Percentiles rank a stretch among this genome's conserved stretches.
Evolutionary conservation across 2,329 filamentous ascomycete genomes (phyloP).

Genomic region (Neonectria magnoliae): DNA sequence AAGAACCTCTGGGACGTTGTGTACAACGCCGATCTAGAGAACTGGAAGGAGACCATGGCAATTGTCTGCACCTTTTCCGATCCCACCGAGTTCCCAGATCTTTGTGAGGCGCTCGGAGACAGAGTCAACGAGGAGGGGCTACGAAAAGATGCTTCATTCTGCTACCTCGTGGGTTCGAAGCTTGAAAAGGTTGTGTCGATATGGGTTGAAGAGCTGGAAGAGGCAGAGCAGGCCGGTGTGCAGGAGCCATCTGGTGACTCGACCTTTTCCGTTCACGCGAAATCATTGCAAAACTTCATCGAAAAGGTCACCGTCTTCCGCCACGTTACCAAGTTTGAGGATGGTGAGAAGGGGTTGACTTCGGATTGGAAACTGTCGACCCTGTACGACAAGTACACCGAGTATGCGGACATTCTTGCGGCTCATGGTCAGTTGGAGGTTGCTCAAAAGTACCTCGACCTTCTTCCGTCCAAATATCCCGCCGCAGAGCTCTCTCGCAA

Average conservation of each 20-base stretch:
- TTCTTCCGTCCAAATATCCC: conserved; percentile 84
- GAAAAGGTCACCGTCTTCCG: conserved; percentile 99
- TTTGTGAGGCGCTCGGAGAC: conserved; percentile 95
- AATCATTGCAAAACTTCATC: conserved; percentile 89
- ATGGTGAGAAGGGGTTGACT: conserved; percentile 75
- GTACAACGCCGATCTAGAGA: conserved; percentile 89
- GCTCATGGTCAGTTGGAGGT: conserved; percentile 86
- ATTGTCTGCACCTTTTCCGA: conserved; percentile 95
- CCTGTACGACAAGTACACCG: conserved; percentile 93
- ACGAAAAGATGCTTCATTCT: conserved; percentile 94
- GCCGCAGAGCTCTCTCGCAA: conserved; percentile 88
- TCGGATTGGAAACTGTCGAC: conserved; percentile 89
- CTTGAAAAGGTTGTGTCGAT: conserved; percentile 96
- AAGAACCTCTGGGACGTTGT: conserved; percentile 99
- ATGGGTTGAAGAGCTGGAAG: conserved; percentile 90
- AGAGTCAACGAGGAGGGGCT: conserved; percentile 81
- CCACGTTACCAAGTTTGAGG: conserved; percentile 89
- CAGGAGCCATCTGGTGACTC: conserved; percentile 77
- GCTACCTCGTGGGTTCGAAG: conserved; percentile 94
- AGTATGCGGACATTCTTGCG: conserved; percentile 95
- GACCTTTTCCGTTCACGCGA: conserved; percentile 90
- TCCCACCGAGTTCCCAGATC: conserved; percentile 88
- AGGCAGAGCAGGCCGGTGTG: conserved; percentile 80
- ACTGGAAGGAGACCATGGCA: conserved; percentile 98
- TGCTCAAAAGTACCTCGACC: conserved; percentile 90